Evolutionary conservation across 2,329 filamentous ascomycete genomes (phyloP), one percentile per base, ranked within the genome.

Genomic region (Monilinia fructicola): DNA sequence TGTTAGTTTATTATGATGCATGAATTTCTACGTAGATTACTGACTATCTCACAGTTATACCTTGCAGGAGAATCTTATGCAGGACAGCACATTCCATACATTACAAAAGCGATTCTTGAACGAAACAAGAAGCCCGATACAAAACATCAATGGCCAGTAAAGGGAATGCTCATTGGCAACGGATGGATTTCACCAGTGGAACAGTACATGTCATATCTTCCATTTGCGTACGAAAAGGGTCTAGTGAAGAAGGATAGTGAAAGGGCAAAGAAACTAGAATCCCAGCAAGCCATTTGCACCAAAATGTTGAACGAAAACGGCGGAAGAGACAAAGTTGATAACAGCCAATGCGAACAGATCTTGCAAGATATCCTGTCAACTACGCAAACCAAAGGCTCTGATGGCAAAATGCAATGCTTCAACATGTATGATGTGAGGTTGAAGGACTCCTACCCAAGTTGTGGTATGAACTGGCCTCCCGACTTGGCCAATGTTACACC

Each of bases 381-480:
- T 58, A 93, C 91, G 2, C 79, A 82, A 67, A 82, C 85, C 63
- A 81, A 80, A 46, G 81, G 80, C 18, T 81, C 82, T 26, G 78
- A 84, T 66, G 82, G 83, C 60, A 77, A 84, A 53, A 68, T 63
- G 54, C 78, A 87, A 74, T 99, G 96, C 78, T 78, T 88, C 77
- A 99, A 99, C 80, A 97, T 98, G 92, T 99, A 99, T 78, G 95
- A 99, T 77, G 85, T 98, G 64, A 91, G 94, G 56, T 84, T 97
- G 56, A 88, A 83, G 70, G 95, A 99, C 78, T 81, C 81, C 9
- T 92, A 86, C 77, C 90, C 91, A 5, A 90, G 89, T 69, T 99
- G 95, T 77, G 95, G 95, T 72, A 97, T 97, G 93, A 94, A 93
- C 80, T 99, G 96, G 96, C 95, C 95, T 42, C 90, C 93, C 70